These are phyloP conservation scores for Beauveria varroae DNA, from an alignment of 2,329 filamentous ascomycete species.

Conservation along the genomic window DNA sequence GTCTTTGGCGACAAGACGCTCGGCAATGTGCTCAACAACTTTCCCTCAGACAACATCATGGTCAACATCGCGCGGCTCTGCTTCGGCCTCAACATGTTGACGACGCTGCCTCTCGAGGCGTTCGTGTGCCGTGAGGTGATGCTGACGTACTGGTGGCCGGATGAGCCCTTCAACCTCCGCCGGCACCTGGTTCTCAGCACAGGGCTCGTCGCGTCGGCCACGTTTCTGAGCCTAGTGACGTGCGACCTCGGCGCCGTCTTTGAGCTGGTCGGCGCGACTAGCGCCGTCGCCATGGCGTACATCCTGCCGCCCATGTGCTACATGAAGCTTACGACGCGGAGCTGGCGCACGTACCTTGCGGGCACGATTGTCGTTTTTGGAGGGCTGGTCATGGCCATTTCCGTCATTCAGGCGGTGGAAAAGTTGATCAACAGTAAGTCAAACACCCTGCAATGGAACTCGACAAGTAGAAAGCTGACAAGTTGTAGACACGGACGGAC, in stretches of 20 bases:
- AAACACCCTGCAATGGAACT: background rate
- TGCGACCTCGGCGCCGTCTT: conserved; percentile 94
- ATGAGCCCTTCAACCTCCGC: conserved; percentile 69
- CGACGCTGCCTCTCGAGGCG: conserved; percentile 88
- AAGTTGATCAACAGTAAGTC: conserved; percentile 54
- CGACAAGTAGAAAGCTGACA: background rate
- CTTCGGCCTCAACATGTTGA: conserved; percentile 98
- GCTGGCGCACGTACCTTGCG: conserved; percentile 66
- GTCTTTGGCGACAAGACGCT: conserved; percentile 87
- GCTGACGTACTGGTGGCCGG: conserved; percentile 70
- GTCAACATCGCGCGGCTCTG: conserved; percentile 92
- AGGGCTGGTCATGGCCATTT: conserved; percentile 70
- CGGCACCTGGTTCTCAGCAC: conserved; percentile 85
- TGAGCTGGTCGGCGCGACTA: conserved; percentile 91
- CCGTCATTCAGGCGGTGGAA: conserved; percentile 60
- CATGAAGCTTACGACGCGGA: conserved; percentile 77
- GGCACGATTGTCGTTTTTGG: conserved; percentile 73
- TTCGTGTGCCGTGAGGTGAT: conserved; percentile 98
- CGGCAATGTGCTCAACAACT: conserved; percentile 98
- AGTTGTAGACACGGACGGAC: conserved; percentile 11
- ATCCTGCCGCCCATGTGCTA: conserved; percentile 93
- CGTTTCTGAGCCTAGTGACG: conserved; percentile 71
- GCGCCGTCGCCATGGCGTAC: conserved; percentile 88
- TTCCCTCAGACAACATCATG: conserved; percentile 81
- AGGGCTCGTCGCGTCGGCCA: conserved; percentile 68